phyloP scores from a whole-genome alignment of 257 asterid species.

The Jacaranda mimosifolia region DNA sequence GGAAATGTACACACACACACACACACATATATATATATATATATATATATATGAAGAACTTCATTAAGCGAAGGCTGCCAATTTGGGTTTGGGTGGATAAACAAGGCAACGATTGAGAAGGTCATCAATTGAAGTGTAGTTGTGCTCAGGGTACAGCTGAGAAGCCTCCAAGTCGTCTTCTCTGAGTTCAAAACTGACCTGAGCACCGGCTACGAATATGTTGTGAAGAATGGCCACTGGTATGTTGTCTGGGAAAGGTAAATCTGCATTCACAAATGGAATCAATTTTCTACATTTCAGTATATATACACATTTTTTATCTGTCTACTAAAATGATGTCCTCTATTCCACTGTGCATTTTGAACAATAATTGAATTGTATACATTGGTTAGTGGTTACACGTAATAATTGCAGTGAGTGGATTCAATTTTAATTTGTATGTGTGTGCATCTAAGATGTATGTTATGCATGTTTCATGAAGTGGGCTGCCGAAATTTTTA shows the following conservation, averaged over 20 bases:
- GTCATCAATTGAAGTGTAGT: conserved; percentile 47
- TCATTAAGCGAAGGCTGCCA: conserved; percentile 43
- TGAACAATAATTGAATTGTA: too few species aligned
- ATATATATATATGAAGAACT: too few species aligned
- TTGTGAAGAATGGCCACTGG: conserved; percentile 49
- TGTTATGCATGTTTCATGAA: too few species aligned
- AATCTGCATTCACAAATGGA: conserved; percentile 24
- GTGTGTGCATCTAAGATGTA: too few species aligned
- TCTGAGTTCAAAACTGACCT: conserved; percentile 45
- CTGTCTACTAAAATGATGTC: neutral
- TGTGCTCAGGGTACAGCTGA: conserved; percentile 48
- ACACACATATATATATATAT: too few species aligned
- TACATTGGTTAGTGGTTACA: too few species aligned
- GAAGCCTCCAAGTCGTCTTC: conserved; percentile 50
- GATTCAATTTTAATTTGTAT: neutral
- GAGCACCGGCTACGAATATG: conserved; percentile 46
- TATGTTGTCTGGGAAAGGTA: conserved; percentile 47
- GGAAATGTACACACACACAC: too few species aligned
- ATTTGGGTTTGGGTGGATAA: conserved; percentile 47
- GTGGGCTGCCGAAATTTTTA: conserved; percentile 19
- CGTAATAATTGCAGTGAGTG: too few species aligned
- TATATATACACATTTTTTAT: neutral
- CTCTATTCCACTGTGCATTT: too few species aligned
- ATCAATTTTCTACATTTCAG: neutral
- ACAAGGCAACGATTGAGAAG: conserved; percentile 47